Evolutionary conservation across 2,329 filamentous ascomycete species (phyloP).

Genomic region (Claviceps citrina): DNA sequence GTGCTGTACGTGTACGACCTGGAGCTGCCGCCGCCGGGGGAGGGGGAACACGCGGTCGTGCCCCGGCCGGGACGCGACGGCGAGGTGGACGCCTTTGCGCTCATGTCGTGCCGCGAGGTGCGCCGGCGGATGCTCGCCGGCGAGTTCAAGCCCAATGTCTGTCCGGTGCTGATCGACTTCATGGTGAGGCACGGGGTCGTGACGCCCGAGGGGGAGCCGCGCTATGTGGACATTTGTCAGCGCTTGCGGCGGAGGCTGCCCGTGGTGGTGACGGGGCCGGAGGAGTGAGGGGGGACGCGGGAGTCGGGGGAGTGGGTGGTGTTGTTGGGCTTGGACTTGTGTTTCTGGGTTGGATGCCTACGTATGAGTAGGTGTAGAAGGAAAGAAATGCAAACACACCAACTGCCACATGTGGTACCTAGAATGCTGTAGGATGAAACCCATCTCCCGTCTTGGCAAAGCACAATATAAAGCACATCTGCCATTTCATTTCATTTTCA

Average conservation of each 20-base stretch:
- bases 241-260: conserved; percentile 30
- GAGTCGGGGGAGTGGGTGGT: not conserved
- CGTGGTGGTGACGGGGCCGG: conserved; percentile 19
- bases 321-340: not conserved
- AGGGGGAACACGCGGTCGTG: too few relatives aligned
- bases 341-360: too few relatives aligned
- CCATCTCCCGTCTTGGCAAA: too few relatives aligned
- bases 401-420: too few relatives aligned
- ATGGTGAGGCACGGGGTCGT: conserved; percentile 62
- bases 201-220: conserved; percentile 53
- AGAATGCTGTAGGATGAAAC: too few relatives aligned
- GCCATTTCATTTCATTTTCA: too few relatives aligned
- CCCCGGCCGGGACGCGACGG: conserved; percentile 58
- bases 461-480: too few relatives aligned
- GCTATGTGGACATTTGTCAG: conserved; percentile 52
- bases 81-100: conserved; percentile 61
- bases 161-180: conserved; percentile 65
- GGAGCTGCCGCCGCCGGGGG: conserved; percentile 41
- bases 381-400: too few relatives aligned
- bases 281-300: conserved; percentile 3
- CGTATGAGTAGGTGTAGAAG: too few relatives aligned
- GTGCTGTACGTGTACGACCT: conserved; percentile 60
- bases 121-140: conserved; percentile 44
- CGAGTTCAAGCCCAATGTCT: conserved; percentile 77
- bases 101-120: conserved; percentile 48